Conservation (phyloP, 176 grass and related monocot genomes). For the Triticum monococcum region DNA sequence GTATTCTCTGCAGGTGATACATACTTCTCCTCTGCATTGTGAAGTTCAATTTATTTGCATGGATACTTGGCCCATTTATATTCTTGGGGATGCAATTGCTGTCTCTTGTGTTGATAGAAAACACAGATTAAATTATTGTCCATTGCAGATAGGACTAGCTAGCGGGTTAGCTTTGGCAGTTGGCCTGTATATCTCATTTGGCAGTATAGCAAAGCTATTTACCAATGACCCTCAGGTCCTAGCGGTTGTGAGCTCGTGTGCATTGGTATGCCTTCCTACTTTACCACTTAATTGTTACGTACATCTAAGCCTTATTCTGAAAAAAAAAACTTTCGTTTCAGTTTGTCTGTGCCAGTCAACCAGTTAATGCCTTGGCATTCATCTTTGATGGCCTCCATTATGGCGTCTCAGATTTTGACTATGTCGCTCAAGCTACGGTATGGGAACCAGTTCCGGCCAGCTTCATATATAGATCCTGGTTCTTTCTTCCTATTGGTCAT, state of each 20-base stretch:
- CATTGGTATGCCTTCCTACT: slow-evolving; percentile 61
- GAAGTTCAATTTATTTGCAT: neutral
- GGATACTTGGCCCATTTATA: too few species aligned
- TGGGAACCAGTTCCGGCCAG: neutral
- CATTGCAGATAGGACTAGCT: slow-evolving; percentile 66
- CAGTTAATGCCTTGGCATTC: slow-evolving; percentile 91
- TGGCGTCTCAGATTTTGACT: slow-evolving; percentile 92
- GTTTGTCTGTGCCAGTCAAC: slow-evolving; percentile 95
- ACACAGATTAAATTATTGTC: too few species aligned
- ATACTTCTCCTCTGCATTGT: slow-evolving; percentile 1
- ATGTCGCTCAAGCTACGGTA: slow-evolving; percentile 83
- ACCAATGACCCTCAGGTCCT: slow-evolving; percentile 82
- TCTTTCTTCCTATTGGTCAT: neutral
- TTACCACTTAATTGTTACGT: neutral
- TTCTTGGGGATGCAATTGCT: too few species aligned
- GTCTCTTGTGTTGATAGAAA: too few species aligned
- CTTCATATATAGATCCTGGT: neutral
- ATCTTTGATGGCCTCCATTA: slow-evolving; percentile 97
- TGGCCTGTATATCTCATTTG: slow-evolving; percentile 79
- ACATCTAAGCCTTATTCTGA: slow-evolving; percentile 2
- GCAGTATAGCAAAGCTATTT: slow-evolving; percentile 74
- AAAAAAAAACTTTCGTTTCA: slow-evolving; percentile 26
- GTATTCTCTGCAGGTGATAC: slow-evolving; percentile 67
- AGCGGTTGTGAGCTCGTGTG: slow-evolving; percentile 72
- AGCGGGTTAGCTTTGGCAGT: slow-evolving; percentile 62